These are phyloP conservation scores for Tricladium varicosporioides DNA, from an alignment of 2,329 filamentous ascomycete species.

Conservation along the genomic window DNA sequence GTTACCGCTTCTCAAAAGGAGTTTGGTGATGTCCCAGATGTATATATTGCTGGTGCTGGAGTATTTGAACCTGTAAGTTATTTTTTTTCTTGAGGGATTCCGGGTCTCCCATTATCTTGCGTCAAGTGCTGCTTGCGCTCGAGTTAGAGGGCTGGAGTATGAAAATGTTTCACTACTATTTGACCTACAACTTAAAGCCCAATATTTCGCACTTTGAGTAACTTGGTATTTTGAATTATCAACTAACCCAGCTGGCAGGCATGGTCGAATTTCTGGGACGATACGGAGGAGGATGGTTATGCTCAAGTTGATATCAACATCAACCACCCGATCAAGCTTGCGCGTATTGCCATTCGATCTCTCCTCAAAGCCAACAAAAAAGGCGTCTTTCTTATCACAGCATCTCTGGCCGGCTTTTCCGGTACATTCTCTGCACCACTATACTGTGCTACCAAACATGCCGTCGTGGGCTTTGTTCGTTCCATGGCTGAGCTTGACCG, in stretches of 20 bases:
- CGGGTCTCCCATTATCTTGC: neutral
- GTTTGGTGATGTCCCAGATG: constrained; percentile 37
- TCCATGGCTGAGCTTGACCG: constrained; percentile 35
- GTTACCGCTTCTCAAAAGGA: constrained; percentile 22
- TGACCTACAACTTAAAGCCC: neutral
- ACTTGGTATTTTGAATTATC: neutral
- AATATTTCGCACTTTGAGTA: neutral
- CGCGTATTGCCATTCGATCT: constrained; percentile 36
- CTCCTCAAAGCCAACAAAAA: constrained; percentile 35
- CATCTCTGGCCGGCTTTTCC: constrained; percentile 34
- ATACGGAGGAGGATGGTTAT: constrained; percentile 36
- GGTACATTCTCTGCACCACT: constrained; percentile 33
- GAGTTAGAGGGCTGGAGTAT: neutral
- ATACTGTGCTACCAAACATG: constrained; percentile 39
- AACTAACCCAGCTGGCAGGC: constrained; percentile 5
- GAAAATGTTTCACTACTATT: neutral
- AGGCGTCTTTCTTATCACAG: constrained; percentile 35
- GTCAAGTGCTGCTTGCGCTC: neutral
- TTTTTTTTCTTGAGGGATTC: neutral
- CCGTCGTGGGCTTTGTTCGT: constrained; percentile 38
- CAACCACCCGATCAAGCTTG: constrained; percentile 40
- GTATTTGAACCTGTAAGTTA: constrained; percentile 37
- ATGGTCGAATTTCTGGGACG: constrained; percentile 38
- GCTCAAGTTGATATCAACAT: constrained; percentile 35
- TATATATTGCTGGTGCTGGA: constrained; percentile 38